These are phyloP conservation scores for barley (Hordeum vulgare) DNA, from an alignment of 176 grass and related monocot species.

Conservation along the genomic window DNA sequence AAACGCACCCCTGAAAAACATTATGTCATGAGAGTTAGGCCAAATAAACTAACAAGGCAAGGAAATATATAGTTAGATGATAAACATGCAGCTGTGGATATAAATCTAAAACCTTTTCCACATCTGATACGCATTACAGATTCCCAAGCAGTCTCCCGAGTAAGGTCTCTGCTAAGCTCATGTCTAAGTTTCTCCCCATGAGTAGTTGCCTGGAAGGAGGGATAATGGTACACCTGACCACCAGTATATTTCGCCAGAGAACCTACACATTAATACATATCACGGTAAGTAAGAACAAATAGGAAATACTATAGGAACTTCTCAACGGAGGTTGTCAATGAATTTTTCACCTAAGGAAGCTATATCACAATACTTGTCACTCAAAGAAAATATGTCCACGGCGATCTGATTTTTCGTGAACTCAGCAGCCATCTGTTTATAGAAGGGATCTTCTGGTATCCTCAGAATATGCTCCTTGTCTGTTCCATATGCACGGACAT, in stretches of 20 bases:
- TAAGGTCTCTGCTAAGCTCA: conserved; percentile 84
- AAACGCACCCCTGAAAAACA: conserved; percentile 72
- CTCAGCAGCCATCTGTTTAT: conserved; percentile 98
- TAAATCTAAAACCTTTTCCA: conserved; percentile 65
- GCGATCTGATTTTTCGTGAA: conserved; percentile 91
- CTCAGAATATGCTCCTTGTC: conserved; percentile 87
- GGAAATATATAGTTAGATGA: not conserved
- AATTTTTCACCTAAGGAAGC: conserved; percentile 78
- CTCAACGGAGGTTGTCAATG: not conserved
- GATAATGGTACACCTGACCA: conserved; percentile 93
- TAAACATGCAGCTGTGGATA: conserved; percentile 8
- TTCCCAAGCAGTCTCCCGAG: conserved; percentile 94
- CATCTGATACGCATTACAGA: conserved; percentile 99
- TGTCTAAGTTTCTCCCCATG: conserved; percentile 75
- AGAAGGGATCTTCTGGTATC: conserved; percentile 86
- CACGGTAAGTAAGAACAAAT: conserved; percentile 11
- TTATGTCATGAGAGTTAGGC: conserved; percentile 14
- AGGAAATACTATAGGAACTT: not conserved
- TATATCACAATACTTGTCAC: conserved; percentile 82
- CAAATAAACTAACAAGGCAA: conserved; percentile 11
- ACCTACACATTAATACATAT: conserved; percentile 40
- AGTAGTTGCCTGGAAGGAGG: conserved; percentile 58
- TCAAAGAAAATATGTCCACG: conserved; percentile 88
- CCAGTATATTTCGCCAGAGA: conserved; percentile 89
- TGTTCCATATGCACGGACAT: conserved; percentile 83